These are phyloP conservation scores for Furcasterigmium furcatum DNA, from an alignment of 2,329 filamentous ascomycete genomes.

Conservation along the genomic window DNA sequence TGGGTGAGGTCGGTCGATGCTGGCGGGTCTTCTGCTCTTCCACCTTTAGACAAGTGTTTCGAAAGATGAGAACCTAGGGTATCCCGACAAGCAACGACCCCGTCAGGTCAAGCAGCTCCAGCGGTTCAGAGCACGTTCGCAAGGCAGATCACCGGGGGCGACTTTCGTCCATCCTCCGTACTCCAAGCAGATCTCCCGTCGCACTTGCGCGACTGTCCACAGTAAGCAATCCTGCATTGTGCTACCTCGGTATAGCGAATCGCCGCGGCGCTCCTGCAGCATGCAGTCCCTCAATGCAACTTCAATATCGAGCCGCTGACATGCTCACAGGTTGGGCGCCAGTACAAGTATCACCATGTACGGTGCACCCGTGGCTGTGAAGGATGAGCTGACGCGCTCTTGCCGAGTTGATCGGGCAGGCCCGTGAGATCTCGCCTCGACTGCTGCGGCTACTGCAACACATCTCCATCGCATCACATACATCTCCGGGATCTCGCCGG, in stretches of 20 bases:
- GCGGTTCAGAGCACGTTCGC: background rate
- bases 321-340: too few relatives aligned
- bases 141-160: background rate
- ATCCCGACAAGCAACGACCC: background rate
- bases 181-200: slow-evolving; percentile 2
- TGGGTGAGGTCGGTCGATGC: background rate
- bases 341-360: too few relatives aligned
- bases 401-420: background rate
- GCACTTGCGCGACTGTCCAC: background rate
- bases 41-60: background rate
- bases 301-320: too few relatives aligned
- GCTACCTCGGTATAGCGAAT: too few relatives aligned
- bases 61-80: background rate
- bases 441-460: background rate
- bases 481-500: background rate
- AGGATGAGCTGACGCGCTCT: too few relatives aligned
- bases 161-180: background rate
- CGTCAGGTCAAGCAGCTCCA: background rate
- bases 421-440: background rate
- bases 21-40: too few relatives aligned
- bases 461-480: too few relatives aligned
- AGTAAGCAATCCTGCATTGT: too few relatives aligned
- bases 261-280: too few relatives aligned
- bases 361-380: too few relatives aligned
- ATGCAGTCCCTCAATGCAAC: too few relatives aligned